Percentiles rank a stretch among this genome's conserved stretches.
Evolutionary conservation across 2,329 filamentous ascomycete species (phyloP).

Genomic region (Fusarium sp.): DNA sequence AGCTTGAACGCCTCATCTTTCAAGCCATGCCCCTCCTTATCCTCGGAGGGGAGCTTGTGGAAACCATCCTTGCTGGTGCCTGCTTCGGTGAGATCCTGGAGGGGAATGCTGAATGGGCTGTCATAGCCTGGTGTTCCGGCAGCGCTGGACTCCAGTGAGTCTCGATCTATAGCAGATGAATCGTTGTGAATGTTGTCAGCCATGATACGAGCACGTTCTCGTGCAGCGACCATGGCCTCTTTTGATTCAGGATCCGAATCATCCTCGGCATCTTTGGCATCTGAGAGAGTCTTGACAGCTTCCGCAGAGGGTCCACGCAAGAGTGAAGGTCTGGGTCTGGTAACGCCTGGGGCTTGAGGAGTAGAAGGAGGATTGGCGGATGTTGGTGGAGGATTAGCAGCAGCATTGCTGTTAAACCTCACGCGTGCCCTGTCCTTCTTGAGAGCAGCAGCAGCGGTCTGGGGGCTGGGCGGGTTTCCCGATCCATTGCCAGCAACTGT

Average conservation of each 20-base stretch:
- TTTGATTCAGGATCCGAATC: slow-evolving; percentile 50
- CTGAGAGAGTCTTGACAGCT: slow-evolving; percentile 48
- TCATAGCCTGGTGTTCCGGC: slow-evolving; percentile 45
- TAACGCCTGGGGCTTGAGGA: slow-evolving; percentile 17
- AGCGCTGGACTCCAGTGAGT: slow-evolving; percentile 54
- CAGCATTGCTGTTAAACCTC: slow-evolving; percentile 60
- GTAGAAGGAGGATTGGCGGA: slow-evolving; percentile 25
- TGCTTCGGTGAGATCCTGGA: slow-evolving; percentile 47
- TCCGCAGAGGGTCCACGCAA: slow-evolving; percentile 56
- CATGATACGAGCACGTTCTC: slow-evolving; percentile 56
- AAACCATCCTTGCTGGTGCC: slow-evolving; percentile 32
- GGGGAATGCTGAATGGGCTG: slow-evolving; percentile 44
- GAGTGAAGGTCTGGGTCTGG: slow-evolving; percentile 55
- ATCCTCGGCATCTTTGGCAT: slow-evolving; percentile 33
- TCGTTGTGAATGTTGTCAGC: slow-evolving; percentile 54
- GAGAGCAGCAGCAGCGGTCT: slow-evolving; percentile 30
- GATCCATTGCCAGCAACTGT: slow-evolving; percentile 5
- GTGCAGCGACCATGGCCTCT: slow-evolving; percentile 52
- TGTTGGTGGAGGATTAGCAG: slow-evolving; percentile 42
- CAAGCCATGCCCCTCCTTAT: slow-evolving; percentile 18
- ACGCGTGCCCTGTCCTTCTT: slow-evolving; percentile 60
- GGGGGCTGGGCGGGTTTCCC: slow-evolving; percentile 24
- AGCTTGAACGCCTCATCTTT: slow-evolving; percentile 55
- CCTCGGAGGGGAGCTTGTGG: slow-evolving; percentile 26
- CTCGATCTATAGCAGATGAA: slow-evolving; percentile 49